These are phyloP conservation scores for Aspergillus sp. DNA, from an alignment of 2,329 filamentous ascomycete genomes.

Conservation along the genomic window DNA sequence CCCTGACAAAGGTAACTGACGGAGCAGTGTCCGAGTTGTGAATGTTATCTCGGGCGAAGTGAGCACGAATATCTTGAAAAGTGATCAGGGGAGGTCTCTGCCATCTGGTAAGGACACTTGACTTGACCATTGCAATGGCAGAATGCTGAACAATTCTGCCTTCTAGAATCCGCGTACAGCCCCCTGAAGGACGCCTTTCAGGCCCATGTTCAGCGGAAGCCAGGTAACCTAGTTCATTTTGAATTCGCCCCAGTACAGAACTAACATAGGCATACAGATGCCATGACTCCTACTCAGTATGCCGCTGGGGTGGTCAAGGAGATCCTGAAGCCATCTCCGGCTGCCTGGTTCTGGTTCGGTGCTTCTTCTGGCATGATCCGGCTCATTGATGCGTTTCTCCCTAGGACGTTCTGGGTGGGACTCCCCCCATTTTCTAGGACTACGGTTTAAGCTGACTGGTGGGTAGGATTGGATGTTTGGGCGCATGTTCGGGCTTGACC, in stretches of 20 bases:
- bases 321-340: background rate
- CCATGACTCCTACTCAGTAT: background rate
- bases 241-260: no score
- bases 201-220: background rate
- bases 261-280: background rate
- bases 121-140: no score
- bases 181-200: background rate
- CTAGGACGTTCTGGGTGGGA: background rate
- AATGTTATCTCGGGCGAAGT: conserved; percentile 13
- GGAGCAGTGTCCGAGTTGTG: background rate
- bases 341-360: background rate
- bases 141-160: no score
- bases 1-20: no score
- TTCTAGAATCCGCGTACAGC: background rate
- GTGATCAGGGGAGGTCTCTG: background rate
- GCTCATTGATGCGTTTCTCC: background rate
- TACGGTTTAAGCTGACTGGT: background rate
- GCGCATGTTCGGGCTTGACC: background rate
- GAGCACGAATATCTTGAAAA: conserved; percentile 7
- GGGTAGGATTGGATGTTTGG: background rate
- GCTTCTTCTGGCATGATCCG: background rate
- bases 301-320: background rate
- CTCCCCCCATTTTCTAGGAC: background rate
- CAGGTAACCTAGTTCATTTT: background rate
- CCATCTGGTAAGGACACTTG: background rate